Percentiles rank a stretch among this genome's conserved stretches.
These are phyloP conservation scores for Quercus ilex DNA, from an alignment of 306 rosid species.

Conservation along the genomic window DNA sequence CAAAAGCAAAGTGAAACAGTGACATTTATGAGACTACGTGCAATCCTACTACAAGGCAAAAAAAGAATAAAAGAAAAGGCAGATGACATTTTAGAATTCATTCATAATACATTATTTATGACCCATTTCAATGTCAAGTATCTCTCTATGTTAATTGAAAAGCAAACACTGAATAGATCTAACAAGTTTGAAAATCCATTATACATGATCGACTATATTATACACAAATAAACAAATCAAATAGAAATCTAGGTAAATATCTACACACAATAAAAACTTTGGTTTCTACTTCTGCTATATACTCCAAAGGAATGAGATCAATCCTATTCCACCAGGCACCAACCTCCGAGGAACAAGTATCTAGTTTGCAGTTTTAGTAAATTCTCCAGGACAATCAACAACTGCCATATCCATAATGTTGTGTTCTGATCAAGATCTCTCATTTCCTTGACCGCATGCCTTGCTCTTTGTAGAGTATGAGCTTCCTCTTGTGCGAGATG, in stretches of 20 bases:
- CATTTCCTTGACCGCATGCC: slow-evolving; percentile 11
- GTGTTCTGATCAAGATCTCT: neutral
- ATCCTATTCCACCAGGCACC: neutral
- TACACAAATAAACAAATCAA: neutral
- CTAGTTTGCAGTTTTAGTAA: neutral
- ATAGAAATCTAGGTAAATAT: neutral
- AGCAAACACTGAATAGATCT: neutral
- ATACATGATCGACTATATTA: neutral
- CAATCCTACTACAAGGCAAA: neutral
- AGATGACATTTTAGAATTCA: neutral
- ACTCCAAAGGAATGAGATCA: neutral
- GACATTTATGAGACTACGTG: neutral
- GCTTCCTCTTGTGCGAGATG: slow-evolving; percentile 27
- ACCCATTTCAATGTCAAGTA: neutral
- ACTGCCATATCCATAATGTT: neutral
- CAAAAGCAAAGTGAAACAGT: neutral
- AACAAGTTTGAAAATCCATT: neutral
- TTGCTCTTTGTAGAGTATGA: slow-evolving; percentile 23
- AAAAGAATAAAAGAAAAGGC: neutral
- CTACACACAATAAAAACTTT: neutral
- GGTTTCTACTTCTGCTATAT: neutral
- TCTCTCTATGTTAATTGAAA: neutral
- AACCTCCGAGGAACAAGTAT: neutral
- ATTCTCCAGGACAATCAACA: neutral
- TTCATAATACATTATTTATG: neutral